Evolutionary conservation across 345 rosid genomes (phyloP).

Genomic region (Psidium friedrichsthalianum): DNA sequence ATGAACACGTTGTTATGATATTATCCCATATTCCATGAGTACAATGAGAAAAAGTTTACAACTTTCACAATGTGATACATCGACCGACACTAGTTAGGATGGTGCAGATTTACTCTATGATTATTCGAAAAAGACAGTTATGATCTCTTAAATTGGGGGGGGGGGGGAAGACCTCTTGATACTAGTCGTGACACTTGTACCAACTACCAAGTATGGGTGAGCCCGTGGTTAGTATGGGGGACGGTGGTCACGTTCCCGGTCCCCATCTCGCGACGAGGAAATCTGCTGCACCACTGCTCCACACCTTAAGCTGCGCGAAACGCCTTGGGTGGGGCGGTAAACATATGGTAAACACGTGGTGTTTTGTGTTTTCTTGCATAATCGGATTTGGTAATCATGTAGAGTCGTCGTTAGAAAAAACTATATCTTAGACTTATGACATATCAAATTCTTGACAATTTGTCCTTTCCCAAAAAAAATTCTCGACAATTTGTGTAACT

Average conservation of each 20-base stretch:
- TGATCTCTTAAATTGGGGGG: too few relatives aligned
- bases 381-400: not conserved
- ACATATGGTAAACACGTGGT: not conserved
- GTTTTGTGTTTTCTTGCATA: fast-evolving
- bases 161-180: too few relatives aligned
- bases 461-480: too few relatives aligned
- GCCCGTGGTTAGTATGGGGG: not conserved
- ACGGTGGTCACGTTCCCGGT: not conserved
- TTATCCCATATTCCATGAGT: not conserved
- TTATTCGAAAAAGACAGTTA: too few relatives aligned
- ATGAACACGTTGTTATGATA: not conserved
- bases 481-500: too few relatives aligned
- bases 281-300: not conserved
- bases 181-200: too few relatives aligned
- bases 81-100: too few relatives aligned
- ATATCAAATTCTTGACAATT: too few relatives aligned
- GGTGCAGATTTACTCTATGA: too few relatives aligned
- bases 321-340: not conserved
- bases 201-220: not conserved
- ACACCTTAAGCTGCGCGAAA: not conserved
- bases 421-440: too few relatives aligned
- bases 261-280: not conserved
- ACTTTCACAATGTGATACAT: not conserved
- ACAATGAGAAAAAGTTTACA: not conserved
- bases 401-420: not conserved